A percentile compares a stretch with the other conserved stretches of the same genome.
Conservation (phyloP, 441 rosid genomes). For the Euphorbia celastroides region DNA sequence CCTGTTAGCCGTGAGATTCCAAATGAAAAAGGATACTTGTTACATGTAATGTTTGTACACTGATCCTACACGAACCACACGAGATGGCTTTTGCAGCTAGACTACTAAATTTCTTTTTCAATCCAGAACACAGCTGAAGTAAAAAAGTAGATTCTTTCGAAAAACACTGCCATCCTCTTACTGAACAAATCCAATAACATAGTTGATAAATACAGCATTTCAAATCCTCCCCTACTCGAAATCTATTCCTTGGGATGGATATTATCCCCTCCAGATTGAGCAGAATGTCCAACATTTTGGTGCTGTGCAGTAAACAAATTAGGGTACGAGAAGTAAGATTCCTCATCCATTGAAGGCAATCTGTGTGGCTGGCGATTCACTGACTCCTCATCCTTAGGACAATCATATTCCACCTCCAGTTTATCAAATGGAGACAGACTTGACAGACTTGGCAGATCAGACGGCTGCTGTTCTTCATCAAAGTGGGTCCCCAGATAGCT, state of each 20-base stretch:
- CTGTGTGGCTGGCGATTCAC: slow-evolving; percentile 47
- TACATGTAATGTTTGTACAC: neutral
- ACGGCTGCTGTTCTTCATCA: slow-evolving; percentile 22
- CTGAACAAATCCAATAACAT: slow-evolving; percentile 11
- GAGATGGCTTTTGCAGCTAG: neutral
- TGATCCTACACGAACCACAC: neutral
- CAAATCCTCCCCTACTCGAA: neutral
- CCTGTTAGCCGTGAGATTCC: too few species aligned
- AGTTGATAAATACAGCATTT: neutral
- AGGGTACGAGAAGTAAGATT: slow-evolving; percentile 66
- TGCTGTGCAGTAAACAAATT: slow-evolving; percentile 51
- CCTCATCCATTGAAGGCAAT: slow-evolving; percentile 68
- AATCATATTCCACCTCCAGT: slow-evolving; percentile 26
- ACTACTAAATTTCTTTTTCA: neutral
- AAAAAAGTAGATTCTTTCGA: too few species aligned
- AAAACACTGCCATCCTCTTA: neutral
- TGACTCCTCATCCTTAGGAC: slow-evolving; percentile 24
- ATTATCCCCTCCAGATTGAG: slow-evolving; percentile 33
- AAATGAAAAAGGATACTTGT: neutral
- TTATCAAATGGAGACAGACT: slow-evolving; percentile 28
- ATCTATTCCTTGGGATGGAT: slow-evolving; percentile 33
- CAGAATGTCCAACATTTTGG: slow-evolving; percentile 32
- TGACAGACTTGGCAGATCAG: slow-evolving; percentile 25
- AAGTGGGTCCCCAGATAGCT: neutral
- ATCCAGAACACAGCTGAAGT: neutral